Evolutionary conservation across 352 stramenopile species (phyloP), one percentile per base, ranked within the genome.

Genomic region (Phytophthora crassamura): DNA sequence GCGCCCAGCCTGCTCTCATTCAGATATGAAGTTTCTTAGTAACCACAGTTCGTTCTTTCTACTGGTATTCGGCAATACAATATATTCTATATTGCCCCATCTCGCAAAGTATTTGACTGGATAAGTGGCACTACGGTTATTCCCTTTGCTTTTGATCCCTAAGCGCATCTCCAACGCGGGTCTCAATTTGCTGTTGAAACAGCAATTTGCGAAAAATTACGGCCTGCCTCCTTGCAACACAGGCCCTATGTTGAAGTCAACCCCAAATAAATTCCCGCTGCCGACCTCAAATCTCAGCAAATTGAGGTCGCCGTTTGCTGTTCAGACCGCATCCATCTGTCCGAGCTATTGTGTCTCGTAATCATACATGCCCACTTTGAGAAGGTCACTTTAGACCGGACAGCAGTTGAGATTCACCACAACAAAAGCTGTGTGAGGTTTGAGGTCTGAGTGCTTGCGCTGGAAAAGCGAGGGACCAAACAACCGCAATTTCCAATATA

Each of bases 131-230:
- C n/a, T n/a, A n/a, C n/a, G n/a, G n/a, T n/a, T n/a, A n/a, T n/a
- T n/a, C n/a, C n/a, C n/a, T n/a, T n/a, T n/a, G n/a, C n/a, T n/a
- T n/a, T n/a, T n/a, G n/a, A n/a, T n/a, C n/a, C n/a, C n/a, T 25
- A 25, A 35, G 55, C 20, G 14, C 38, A 43, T 43, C 38, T 43
- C 38, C 38, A 43, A 43, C 38, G 15, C 14, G 38, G 38, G 38
- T 43, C 38, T 22, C 38, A 22, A 43, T 22, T 18, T 43, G 38
- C 15, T 9, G 38, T 43, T 43, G 12, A 43, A 12, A 22, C 38
- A 9, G 16, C 14, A 43, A 9, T 43, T 43, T 43, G 15, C 12
- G 38, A 43, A 6, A 43, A 43, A 43, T 43, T 43, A 43, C 38
- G 38, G 10, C 16, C 38, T 43, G 38, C 15, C 38, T 6, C 15